Evolutionary conservation across 768 basidiomycete species (phyloP).

Genomic region (Melanogaster broomeanus): DNA sequence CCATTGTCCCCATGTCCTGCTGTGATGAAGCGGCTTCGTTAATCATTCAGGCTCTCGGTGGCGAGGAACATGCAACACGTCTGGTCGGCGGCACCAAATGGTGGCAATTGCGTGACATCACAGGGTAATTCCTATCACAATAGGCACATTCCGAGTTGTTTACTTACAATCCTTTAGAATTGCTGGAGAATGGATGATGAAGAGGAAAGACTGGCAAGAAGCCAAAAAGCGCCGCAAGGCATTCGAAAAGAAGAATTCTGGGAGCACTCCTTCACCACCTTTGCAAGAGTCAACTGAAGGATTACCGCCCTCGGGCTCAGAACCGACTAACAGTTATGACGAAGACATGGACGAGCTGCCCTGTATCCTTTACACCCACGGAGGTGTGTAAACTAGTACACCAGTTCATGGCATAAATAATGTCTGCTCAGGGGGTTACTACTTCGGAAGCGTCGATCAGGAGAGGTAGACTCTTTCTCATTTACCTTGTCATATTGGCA

Average conservation of each 20-base stretch:
- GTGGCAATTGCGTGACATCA: slow-evolving; percentile 93
- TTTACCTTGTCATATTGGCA: slow-evolving; percentile 2
- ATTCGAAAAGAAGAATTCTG: slow-evolving; percentile 36
- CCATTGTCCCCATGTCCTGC: slow-evolving; percentile 70
- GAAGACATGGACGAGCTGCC: slow-evolving; percentile 81
- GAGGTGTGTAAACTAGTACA: slow-evolving; percentile 46
- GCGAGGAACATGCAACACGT: slow-evolving; percentile 68
- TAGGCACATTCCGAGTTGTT: slow-evolving; percentile 15
- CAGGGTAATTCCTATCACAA: slow-evolving; percentile 54
- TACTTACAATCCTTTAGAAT: slow-evolving; percentile 47
- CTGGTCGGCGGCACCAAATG: slow-evolving; percentile 91
- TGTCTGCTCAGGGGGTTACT: slow-evolving; percentile 65
- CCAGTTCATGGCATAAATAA: neutral
- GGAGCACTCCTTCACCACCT: neutral
- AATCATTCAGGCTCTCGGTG: slow-evolving; percentile 80
- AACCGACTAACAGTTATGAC: slow-evolving; percentile 47
- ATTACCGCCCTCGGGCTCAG: slow-evolving; percentile 21
- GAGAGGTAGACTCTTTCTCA: slow-evolving; percentile 48
- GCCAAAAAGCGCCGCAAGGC: slow-evolving; percentile 59
- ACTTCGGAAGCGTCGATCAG: slow-evolving; percentile 80
- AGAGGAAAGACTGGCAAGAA: slow-evolving; percentile 81
- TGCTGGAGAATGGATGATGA: slow-evolving; percentile 85
- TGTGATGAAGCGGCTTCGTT: slow-evolving; percentile 75
- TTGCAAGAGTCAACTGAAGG: slow-evolving; percentile 16
- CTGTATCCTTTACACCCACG: slow-evolving; percentile 82